Evolutionary conservation across 208 protist genomes (phyloP).

Genomic region (Strigomonas culicis): DNA sequence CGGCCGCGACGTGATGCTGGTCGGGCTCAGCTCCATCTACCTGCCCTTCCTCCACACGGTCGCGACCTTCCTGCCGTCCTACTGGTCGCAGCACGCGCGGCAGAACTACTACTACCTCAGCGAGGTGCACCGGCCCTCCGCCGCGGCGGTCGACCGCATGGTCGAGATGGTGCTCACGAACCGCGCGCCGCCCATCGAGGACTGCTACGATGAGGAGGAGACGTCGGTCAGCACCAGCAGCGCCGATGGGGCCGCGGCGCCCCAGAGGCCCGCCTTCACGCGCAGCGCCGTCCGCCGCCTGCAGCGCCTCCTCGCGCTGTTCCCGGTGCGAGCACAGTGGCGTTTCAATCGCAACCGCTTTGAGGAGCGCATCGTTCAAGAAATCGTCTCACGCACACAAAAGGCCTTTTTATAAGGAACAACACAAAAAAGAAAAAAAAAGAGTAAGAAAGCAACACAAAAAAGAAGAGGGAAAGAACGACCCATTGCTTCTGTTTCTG

Average conservation of each 20-base stretch:
- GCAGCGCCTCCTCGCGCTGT: too few relatives aligned
- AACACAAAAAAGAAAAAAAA: neutral
- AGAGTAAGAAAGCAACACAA: neutral
- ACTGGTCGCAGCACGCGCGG: conserved; percentile 28
- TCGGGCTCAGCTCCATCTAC: conserved; percentile 40
- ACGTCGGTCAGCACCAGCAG: too few relatives aligned
- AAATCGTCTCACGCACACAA: too few relatives aligned
- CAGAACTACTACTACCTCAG: conserved; percentile 34
- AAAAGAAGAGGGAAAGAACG: neutral
- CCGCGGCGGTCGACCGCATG: conserved; percentile 27
- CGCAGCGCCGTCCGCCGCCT: too few relatives aligned
- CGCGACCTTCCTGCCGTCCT: conserved; percentile 36
- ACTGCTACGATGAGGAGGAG: conserved; percentile 9
- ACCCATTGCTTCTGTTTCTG: neutral
- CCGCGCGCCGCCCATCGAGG: too few relatives aligned
- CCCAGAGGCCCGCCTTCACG: too few relatives aligned
- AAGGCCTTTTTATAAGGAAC: neutral
- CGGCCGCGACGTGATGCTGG: conserved; percentile 45
- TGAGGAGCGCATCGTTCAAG: too few relatives aligned
- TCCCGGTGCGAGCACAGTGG: too few relatives aligned
- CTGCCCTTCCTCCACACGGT: conserved; percentile 37
- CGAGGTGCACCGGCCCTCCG: too few relatives aligned
- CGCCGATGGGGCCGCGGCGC: too few relatives aligned
- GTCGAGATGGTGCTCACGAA: conserved; percentile 24
- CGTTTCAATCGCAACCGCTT: too few relatives aligned